Base-by-base conservation (phyloP, 106 monocot species). In the Acorus gramineus region DNA sequence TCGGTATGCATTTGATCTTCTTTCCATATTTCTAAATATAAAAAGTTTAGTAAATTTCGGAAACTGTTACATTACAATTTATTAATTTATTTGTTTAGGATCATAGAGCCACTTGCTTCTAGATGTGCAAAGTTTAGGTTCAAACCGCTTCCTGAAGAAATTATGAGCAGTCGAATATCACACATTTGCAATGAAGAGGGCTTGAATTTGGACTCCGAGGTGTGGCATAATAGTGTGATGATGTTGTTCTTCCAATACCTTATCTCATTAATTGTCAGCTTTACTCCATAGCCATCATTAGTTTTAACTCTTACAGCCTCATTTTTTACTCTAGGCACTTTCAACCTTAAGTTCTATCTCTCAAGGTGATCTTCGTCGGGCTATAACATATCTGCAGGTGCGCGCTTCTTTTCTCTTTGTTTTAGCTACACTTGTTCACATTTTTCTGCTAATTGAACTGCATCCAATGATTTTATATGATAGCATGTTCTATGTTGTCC, bases 81-180 rank as follows among this genome's bases (percentile, higher is more conserved):
- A 14, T 5, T 28, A 28, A 28, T 70, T 43, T 42, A 52, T 5
- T 58, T 56, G 47, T 75, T 44, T 59, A 98, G 96, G 81, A 98
- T 98, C n/a, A 98, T 98, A 65, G 96, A 98, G 66, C 96, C 96
- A 60, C 90, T 98, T 75, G 91, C 91, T 51, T 98, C 96, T 44
- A 87, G 96, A 83, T 98, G 96, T 76, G 96, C 96, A 50, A 98
- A 98, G 56, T 98, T 98, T 57, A 87, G 96, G 58, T 98, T 98
- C 73, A 98, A 98, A 44, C 77, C 91, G 50, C 83, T 98, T 55
- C 67, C 96, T 59, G 83, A 85, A 68, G 91, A 85, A 71, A 69
- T 91, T 11, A 91, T 91, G 96, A 80, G 81, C 44, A 77, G 51
- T 47, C 90, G 96, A 3, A 88, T 98, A 64, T 67, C 79, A 68